phyloP scores from a whole-genome alignment of 2,329 filamentous ascomycete genomes.

The Alternaria sp. region DNA sequence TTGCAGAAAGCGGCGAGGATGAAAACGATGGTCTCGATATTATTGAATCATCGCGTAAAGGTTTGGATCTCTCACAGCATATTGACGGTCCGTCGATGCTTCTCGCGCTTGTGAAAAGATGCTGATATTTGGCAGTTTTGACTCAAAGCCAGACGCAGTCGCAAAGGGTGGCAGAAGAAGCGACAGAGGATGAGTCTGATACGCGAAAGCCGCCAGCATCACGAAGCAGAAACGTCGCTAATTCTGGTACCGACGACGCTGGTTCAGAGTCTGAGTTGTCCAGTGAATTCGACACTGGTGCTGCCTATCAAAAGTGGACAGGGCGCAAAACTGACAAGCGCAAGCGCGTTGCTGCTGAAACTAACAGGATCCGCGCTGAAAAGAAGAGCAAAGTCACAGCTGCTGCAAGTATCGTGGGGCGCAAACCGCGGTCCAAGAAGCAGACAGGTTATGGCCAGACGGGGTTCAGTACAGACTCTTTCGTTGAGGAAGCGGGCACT shows the following conservation, averaged over 20 bases:
- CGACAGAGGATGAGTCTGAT: not conserved
- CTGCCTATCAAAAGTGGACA: conserved; percentile 70
- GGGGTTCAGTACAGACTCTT: conserved; percentile 34
- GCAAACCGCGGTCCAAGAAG: conserved; percentile 40
- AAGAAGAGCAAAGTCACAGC: conserved; percentile 57
- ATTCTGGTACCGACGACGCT: conserved; percentile 23
- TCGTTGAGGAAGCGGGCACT: conserved; percentile 55
- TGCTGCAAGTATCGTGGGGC: conserved; percentile 54
- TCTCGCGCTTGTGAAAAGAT: not conserved
- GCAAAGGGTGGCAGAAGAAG: conserved; percentile 21
- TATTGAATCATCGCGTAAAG: conserved; percentile 46
- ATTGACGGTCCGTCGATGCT: conserved; percentile 39
- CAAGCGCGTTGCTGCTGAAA: conserved; percentile 61
- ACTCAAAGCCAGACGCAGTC: conserved; percentile 41
- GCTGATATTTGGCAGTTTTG: conserved; percentile 32
- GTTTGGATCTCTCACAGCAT: conserved; percentile 45
- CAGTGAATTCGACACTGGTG: conserved; percentile 61
- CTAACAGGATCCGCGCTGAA: conserved; percentile 59
- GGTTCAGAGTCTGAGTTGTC: conserved; percentile 46
- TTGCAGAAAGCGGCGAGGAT: conserved; percentile 42
- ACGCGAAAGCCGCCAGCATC: not conserved
- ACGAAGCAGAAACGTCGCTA: not conserved
- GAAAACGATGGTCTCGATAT: conserved; percentile 56
- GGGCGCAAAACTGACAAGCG: conserved; percentile 64
- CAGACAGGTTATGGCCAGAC: conserved; percentile 16